A percentile compares a stretch with the other conserved stretches of the same genome.
Evolutionary conservation across 345 rosid species (phyloP).

Genomic region (Adansonia digitata): DNA sequence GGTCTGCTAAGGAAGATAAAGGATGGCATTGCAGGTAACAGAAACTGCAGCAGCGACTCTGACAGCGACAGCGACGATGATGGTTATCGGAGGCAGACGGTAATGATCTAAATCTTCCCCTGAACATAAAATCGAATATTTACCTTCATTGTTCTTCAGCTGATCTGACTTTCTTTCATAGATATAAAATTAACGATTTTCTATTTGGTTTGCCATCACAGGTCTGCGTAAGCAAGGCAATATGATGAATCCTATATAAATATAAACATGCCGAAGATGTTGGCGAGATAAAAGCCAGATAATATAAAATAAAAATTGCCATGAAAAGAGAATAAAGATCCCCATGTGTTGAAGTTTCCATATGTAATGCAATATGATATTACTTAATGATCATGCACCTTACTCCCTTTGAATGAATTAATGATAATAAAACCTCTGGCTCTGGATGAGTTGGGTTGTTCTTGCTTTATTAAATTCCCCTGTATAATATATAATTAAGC

Average conservation of each 20-base stretch:
- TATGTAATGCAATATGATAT: not conserved
- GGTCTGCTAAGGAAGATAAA: conserved; percentile 4
- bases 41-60: not conserved
- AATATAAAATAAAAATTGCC: not conserved
- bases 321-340: not conserved
- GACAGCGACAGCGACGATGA: not conserved
- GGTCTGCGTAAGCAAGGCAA: conserved; percentile 4
- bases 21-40: not conserved
- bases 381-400: not conserved
- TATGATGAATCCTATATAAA: not conserved
- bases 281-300: not conserved
- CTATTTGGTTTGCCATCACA: not conserved
- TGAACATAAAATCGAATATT: not conserved
- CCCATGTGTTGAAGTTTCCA: not conserved
- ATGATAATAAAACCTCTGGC: not conserved
- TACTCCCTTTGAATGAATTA: not conserved
- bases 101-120: not conserved
- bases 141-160: not conserved
- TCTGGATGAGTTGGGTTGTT: not conserved
- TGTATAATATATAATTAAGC: too few species aligned
- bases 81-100: not conserved
- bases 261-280: not conserved
- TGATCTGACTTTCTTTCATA: too few species aligned
- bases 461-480: not conserved
- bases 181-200: not conserved